A percentile compares a stretch with the other conserved stretches of the same genome.
Evolutionary conservation across 2,329 filamentous ascomycete species (phyloP).

Genomic region (Phialemonium atrogriseum): DNA sequence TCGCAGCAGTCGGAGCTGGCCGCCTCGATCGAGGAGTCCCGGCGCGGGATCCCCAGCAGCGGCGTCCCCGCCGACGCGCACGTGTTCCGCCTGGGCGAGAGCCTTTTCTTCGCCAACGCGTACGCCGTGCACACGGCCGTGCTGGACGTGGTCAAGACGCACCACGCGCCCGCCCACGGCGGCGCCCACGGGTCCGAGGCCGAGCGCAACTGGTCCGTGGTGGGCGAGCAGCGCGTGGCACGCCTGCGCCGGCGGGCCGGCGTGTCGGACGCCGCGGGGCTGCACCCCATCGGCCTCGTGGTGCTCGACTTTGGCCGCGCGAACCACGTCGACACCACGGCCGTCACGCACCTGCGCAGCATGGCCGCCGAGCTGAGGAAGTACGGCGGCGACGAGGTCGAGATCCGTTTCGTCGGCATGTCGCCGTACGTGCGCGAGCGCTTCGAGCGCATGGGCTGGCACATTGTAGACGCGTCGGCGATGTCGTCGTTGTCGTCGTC

Average conservation of each 20-base stretch:
- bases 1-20: conserved; percentile 20
- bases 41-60: conserved; percentile 13
- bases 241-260: conserved; percentile 32
- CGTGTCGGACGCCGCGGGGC: conserved; percentile 21
- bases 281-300: conserved; percentile 35
- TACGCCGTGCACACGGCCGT: conserved; percentile 40
- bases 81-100: conserved; percentile 48
- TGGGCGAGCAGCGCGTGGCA: conserved; percentile 35
- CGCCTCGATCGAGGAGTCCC: conserved; percentile 15
- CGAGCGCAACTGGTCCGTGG: conserved; percentile 46
- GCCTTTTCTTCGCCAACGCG: conserved; percentile 54
- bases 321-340: conserved; percentile 45
- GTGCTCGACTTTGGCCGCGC: conserved; percentile 44
- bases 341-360: conserved; percentile 37
- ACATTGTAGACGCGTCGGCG: conserved; percentile 15
- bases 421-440: conserved; percentile 29
- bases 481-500: not conserved
- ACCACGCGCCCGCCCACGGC: conserved; percentile 30
- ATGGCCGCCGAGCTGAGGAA: conserved; percentile 37
- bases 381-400: conserved; percentile 36
- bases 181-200: conserved; percentile 19
- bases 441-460: conserved; percentile 30
- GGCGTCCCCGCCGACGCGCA: conserved; percentile 41
- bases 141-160: conserved; percentile 40
- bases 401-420: conserved; percentile 41